phyloP scores from a whole-genome alignment of 345 rosid species.

The Populus nigra region DNA sequence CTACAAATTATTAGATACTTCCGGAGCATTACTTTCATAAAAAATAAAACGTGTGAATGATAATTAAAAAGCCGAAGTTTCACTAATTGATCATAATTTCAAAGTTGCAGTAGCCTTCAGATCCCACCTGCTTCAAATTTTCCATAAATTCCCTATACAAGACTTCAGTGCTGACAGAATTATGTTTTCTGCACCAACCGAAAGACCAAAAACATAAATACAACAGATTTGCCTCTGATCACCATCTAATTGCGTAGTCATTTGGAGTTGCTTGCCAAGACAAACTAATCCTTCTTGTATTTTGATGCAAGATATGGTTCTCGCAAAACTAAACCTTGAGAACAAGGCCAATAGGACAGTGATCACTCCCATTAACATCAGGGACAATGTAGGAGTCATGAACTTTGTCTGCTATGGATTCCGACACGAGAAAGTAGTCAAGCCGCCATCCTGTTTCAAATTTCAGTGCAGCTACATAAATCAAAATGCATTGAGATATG shows the following conservation, averaged over 20 bases:
- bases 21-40: too few species aligned
- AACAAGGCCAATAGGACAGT: constrained; percentile 77
- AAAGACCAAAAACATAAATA: neutral
- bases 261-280: neutral
- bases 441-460: constrained; percentile 86
- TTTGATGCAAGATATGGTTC: neutral
- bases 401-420: constrained; percentile 63
- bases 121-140: neutral
- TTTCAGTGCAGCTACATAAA: neutral
- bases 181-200: neutral
- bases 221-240: neutral
- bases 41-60: too few species aligned
- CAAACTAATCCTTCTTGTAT: neutral
- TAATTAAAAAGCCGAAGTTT: too few species aligned
- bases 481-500: neutral
- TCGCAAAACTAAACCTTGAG: constrained; percentile 51
- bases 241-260: neutral
- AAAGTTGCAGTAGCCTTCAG: neutral
- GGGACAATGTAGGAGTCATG: constrained; percentile 90
- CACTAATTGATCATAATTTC: neutral
- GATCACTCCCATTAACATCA: constrained; percentile 84
- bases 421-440: constrained; percentile 91
- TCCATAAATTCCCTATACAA: neutral
- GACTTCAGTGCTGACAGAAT: neutral
- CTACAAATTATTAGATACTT: too few species aligned